Conservation (phyloP, 176 grass and related monocot genomes). For the Aechmea fasciata region DNA sequence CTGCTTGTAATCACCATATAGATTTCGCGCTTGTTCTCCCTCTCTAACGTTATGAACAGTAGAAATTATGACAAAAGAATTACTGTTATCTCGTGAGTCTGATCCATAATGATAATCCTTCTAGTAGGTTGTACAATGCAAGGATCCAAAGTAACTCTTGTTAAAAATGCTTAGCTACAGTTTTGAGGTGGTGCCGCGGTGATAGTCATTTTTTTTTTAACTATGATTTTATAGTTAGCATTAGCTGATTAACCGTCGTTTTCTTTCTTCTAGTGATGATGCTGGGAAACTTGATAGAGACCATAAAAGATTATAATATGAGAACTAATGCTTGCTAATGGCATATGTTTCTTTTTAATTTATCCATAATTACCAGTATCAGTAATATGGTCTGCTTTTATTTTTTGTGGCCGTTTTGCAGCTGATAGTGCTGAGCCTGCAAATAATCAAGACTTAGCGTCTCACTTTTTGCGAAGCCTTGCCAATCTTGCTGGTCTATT, state of each 20-base stretch:
- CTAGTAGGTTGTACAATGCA: background rate
- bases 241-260: background rate
- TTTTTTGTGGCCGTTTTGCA: conserved; percentile 8
- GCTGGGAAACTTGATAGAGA: background rate
- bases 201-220: background rate
- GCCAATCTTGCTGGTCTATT: conserved; percentile 39
- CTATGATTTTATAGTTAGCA: background rate
- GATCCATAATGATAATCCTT: too few species aligned
- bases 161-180: background rate
- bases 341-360: background rate
- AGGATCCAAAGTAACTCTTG: background rate
- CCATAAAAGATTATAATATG: background rate
- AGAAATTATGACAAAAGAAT: too few species aligned
- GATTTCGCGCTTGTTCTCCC: too few species aligned
- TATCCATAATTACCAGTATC: background rate
- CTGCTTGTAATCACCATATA: too few species aligned
- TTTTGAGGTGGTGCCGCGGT: conserved; percentile 1
- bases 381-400: background rate
- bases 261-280: background rate
- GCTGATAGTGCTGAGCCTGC: conserved; percentile 40
- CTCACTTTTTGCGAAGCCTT: conserved; percentile 56
- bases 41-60: too few species aligned
- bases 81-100: too few species aligned
- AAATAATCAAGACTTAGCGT: conserved; percentile 36
- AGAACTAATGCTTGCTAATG: background rate